Evolutionary conservation across 1,284 basidiomycete species (phyloP), one percentile per base, ranked within the genome.

Genomic region (Austroboletus niveus): DNA sequence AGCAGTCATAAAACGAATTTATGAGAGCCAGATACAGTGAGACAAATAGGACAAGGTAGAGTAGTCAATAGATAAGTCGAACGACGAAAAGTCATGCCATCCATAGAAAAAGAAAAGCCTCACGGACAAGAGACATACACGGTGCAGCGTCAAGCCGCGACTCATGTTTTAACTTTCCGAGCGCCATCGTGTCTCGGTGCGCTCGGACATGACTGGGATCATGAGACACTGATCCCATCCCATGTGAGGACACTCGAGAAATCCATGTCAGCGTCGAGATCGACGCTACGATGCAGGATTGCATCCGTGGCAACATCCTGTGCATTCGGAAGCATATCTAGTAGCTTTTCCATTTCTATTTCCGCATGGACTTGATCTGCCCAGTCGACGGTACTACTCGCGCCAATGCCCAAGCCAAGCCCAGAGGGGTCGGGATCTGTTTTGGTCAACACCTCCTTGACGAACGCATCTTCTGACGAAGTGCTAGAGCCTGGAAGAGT

Each of bases 261-360:
- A 59, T 71, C 71, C 56, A 69, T 67, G 54, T 67, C 70, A 30
- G 56, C 53, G 49, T 61, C 58, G 20, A 57, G 42, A 45, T 56
- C 52, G 52, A 57, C 60, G 49, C 62, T 65, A 34, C 71, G 22
- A 24, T 24, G 22, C 22, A 24, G 22, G 22, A 24, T 24, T 5
- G 22, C 22, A 24, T 24, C 22, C 22, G 22, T 24, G 22, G 22
- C 22, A 24, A 24, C 22, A 5, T 24, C 66, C 51, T 70, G 65
- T 48, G 63, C 68, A 59, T 59, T 60, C 56, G 72, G 75, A 61
- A 79, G 68, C 71, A 80, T 71, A 64, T 78, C 80, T 65, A 86
- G 64, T 50, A 86, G 72, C 66, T 73, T 78, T 73, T 83, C 79
- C 73, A 86, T 80, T 68, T 84, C 84, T 59, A 72, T 70, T 63